Base-by-base conservation (phyloP, 1,139 yeast genomes). In the Eremothecium coryli region DNA sequence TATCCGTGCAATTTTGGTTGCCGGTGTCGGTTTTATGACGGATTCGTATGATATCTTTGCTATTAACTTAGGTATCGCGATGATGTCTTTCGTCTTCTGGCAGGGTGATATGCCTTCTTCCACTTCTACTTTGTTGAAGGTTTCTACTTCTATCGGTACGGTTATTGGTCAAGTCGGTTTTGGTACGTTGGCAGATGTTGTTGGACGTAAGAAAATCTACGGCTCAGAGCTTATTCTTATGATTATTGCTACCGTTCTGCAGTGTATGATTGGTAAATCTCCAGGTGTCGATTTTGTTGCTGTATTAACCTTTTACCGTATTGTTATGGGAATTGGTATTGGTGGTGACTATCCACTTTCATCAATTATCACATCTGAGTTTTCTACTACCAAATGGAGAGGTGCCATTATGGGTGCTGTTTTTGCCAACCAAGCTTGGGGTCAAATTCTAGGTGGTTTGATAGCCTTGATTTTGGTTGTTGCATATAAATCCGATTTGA, bases 291-390 rank as follows among this genome's bases (percentile, higher is more conserved):
- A 68, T 58, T 80, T 82, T 52, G 74, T 73, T 33, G 93, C 88
- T 35, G 68, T 81, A 37, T 68, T 82, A 44, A 63, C 77, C n/a
- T 75, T 79, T 49, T 76, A 75, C 62, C 78, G 94, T 73, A 76
- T 82, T 45, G 55, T 82, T 42, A 78, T 78, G 84, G 95, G 95
- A 68, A 77, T 90, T 52, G 98, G 98, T 76, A 93, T 90, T 54
- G 98, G 98, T 68, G 98, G 97, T 71, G 98, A 90, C 66, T 90
- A 90, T 65, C 98, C 98, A 51, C 75, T 90, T 63, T 86, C 97
- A 28, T 90, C 97, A 27, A 80, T 82, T 60, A 82, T 82, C 49
- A 79, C 93, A 8, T 78, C 94, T 35, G 95, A 82, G 65, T 82
- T 82, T 53, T 73, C 94, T 23, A 81, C 93, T 39, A 82, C 93